phyloP scores from a whole-genome alignment of 441 rosid species.

The Pelargonium citronellum region DNA sequence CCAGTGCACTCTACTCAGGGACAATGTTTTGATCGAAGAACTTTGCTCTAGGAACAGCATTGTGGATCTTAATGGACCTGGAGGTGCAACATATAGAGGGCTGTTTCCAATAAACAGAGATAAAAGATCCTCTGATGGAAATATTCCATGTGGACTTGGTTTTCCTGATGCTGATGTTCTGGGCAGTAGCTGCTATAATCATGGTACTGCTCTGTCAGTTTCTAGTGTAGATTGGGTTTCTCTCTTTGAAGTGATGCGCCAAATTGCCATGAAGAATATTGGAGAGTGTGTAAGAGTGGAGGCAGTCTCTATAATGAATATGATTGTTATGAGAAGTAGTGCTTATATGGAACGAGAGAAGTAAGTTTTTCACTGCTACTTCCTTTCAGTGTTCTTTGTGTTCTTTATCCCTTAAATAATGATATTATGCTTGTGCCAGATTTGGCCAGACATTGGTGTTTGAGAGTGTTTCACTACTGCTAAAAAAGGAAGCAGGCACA shows the following conservation, averaged over 20 bases:
- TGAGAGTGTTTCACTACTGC: slow-evolving; percentile 47
- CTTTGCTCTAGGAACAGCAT: slow-evolving; percentile 26
- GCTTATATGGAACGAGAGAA: slow-evolving; percentile 57
- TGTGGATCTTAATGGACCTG: slow-evolving; percentile 28
- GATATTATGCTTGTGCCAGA: slow-evolving; percentile 34
- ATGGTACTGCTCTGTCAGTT: slow-evolving; percentile 27
- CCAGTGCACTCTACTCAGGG: slow-evolving; percentile 94
- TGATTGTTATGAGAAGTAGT: slow-evolving; percentile 54
- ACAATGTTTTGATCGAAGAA: slow-evolving; percentile 54
- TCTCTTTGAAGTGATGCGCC: slow-evolving; percentile 48
- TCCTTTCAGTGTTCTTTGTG: background rate
- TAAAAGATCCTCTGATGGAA: slow-evolving; percentile 25
- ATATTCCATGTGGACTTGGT: slow-evolving; percentile 18
- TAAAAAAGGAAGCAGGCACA: slow-evolving; percentile 51
- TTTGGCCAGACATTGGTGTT: slow-evolving; percentile 43
- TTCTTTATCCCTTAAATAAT: slow-evolving; percentile 8
- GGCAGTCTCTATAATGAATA: slow-evolving; percentile 73
- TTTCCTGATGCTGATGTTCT: slow-evolving; percentile 27
- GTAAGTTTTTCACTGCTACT: slow-evolving; percentile 36
- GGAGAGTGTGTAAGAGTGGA: slow-evolving; percentile 55
- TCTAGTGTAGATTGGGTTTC: slow-evolving; percentile 54
- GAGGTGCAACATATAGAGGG: slow-evolving; percentile 19
- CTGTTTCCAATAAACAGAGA: slow-evolving; percentile 24
- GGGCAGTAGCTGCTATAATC: slow-evolving; percentile 24
- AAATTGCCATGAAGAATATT: slow-evolving; percentile 39